These are phyloP conservation scores for Plantago ovata DNA, from an alignment of 257 asterid genomes.

Conservation along the genomic window DNA sequence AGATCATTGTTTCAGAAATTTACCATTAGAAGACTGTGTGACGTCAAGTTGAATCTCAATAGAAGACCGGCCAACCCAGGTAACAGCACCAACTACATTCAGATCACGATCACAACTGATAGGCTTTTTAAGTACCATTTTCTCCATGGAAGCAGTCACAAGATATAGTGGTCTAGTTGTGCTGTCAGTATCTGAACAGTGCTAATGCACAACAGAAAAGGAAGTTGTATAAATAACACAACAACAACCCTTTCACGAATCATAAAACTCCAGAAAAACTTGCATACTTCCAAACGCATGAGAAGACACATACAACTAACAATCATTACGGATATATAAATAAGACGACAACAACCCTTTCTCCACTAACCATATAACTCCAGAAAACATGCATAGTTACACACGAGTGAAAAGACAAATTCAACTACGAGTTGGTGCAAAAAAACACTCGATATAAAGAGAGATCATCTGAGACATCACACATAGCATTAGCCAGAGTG, in stretches of 20 bases:
- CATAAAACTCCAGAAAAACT: background rate
- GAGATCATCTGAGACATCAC: background rate
- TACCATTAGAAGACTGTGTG: conserved; percentile 71
- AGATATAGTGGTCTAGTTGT: conserved; percentile 74
- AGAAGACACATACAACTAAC: background rate
- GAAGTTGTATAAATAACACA: conserved; percentile 12
- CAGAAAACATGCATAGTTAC: conserved; percentile 9
- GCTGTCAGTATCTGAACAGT: conserved; percentile 82
- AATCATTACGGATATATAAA: background rate
- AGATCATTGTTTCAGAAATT: conserved; percentile 15
- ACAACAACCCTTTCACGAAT: background rate
- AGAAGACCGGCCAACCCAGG: conserved; percentile 94
- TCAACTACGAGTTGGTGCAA: background rate
- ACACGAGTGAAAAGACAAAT: background rate
- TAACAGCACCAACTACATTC: conserved; percentile 80
- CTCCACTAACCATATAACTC: background rate
- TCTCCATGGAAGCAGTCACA: conserved; percentile 94
- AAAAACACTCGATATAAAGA: too few relatives aligned
- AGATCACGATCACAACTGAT: conserved; percentile 73
- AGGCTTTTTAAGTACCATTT: conserved; percentile 90
- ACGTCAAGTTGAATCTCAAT: conserved; percentile 94
- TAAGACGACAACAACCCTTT: conserved; percentile 1
- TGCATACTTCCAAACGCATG: conserved; percentile 6
- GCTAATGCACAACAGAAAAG: conserved; percentile 41
- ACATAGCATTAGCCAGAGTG: background rate